A percentile compares a stretch with the other conserved stretches of the same genome.
Evolutionary conservation across 768 basidiomycete genomes (phyloP).

Genomic region (Coprinopsis strossmayeri): DNA sequence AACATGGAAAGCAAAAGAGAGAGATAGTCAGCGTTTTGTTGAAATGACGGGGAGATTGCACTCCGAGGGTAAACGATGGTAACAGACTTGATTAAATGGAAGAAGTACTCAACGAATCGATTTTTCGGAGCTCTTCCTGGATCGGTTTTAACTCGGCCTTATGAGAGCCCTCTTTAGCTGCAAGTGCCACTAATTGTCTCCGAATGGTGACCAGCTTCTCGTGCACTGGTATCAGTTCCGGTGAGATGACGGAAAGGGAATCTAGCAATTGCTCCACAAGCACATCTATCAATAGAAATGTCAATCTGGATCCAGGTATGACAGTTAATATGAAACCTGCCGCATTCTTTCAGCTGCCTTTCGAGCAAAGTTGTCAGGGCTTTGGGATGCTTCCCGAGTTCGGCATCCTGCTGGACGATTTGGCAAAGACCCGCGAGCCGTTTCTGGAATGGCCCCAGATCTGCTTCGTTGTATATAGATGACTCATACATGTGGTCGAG

Average conservation of each 20-base stretch:
- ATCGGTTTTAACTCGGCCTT: slow-evolving; percentile 87
- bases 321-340: slow-evolving; percentile 37
- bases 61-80: slow-evolving; percentile 18
- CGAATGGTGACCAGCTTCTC: slow-evolving; percentile 83
- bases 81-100: slow-evolving; percentile 27
- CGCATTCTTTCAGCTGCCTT: slow-evolving; percentile 87
- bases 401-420: slow-evolving; percentile 80
- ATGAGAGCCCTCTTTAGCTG: slow-evolving; percentile 79
- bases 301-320: slow-evolving; percentile 1
- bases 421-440: slow-evolving; percentile 76
- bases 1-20: slow-evolving; percentile 5
- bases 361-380: slow-evolving; percentile 86
- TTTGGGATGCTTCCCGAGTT: slow-evolving; percentile 76
- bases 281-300: slow-evolving; percentile 45
- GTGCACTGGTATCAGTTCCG: slow-evolving; percentile 87
- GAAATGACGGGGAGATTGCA: slow-evolving; percentile 12
- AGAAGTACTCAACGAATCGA: slow-evolving; percentile 83
- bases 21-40: slow-evolving; percentile 5
- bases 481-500: slow-evolving; percentile 95
- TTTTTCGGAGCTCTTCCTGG: slow-evolving; percentile 88
- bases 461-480: slow-evolving; percentile 86
- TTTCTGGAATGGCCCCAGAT: slow-evolving; percentile 81
- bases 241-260: slow-evolving; percentile 80
- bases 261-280: slow-evolving; percentile 75
- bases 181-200: slow-evolving; percentile 81